Conservation (phyloP, 2,329 filamentous ascomycete species). For the Rutstroemia sp. region DNA sequence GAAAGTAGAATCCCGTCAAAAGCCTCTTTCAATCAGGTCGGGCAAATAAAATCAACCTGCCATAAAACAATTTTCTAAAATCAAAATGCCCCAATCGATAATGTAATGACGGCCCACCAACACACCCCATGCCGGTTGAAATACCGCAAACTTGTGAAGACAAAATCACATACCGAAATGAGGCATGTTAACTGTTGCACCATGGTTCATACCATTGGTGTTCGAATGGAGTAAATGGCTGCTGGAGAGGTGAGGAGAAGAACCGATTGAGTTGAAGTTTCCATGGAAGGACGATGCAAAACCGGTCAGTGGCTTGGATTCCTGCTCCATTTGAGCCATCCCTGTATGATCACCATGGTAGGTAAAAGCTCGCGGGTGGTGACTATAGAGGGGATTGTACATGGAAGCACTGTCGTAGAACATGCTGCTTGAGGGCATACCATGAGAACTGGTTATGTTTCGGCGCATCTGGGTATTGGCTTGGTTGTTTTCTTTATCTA, state of each 20-base stretch:
- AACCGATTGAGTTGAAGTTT: constrained; percentile 15
- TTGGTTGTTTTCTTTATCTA: constrained; percentile 23
- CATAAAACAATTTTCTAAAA: constrained; percentile 4
- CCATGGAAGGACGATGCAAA: constrained; percentile 11
- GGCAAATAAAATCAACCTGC: background rate
- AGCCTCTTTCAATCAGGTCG: background rate
- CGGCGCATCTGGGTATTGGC: constrained; percentile 15
- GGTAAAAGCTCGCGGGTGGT: constrained; percentile 18
- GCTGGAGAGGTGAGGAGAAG: constrained; percentile 1
- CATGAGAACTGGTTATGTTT: constrained; percentile 16
- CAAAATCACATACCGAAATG: constrained; percentile 14
- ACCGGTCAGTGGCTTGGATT: constrained; percentile 1
- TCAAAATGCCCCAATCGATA: background rate
- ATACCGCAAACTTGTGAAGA: background rate
- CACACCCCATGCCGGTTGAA: background rate
- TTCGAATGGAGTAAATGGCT: constrained; percentile 6
- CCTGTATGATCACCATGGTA: constrained; percentile 10
- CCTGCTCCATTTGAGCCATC: background rate
- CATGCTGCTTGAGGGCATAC: constrained; percentile 20
- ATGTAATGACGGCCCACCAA: background rate
- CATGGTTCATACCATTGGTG: background rate
- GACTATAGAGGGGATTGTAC: constrained; percentile 25
- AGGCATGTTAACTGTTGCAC: constrained; percentile 6
- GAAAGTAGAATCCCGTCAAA: constrained; percentile 2
- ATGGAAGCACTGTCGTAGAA: constrained; percentile 19